Conservation (phyloP, 441 rosid species). For the Populus hybrid region DNA sequence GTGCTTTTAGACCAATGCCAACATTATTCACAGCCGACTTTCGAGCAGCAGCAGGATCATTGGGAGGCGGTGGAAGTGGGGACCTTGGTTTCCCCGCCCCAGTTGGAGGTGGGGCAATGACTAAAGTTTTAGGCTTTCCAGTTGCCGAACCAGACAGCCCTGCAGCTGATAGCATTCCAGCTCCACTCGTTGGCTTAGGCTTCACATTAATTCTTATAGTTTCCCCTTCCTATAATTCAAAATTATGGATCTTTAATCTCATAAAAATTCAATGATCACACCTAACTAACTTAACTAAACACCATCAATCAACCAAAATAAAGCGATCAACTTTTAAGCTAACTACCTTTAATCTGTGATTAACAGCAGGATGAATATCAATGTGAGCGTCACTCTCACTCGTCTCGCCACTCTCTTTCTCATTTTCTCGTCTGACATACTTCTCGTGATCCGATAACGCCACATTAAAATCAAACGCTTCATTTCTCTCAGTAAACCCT, state of each 20-base stretch:
- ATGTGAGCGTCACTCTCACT: constrained; percentile 61
- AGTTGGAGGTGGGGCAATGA: constrained; percentile 81
- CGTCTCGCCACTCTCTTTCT: constrained; percentile 69
- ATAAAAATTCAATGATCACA: not conserved
- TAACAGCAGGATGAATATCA: constrained; percentile 97
- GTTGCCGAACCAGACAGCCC: constrained; percentile 58
- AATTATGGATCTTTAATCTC: constrained; percentile 13
- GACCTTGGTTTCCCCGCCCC: constrained; percentile 59
- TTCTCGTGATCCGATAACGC: constrained; percentile 96
- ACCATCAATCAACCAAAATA: too few species aligned
- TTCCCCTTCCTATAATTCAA: constrained; percentile 80
- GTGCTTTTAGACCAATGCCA: constrained; percentile 21
- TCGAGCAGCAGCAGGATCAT: constrained; percentile 67
- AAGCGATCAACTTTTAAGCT: not conserved
- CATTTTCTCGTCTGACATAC: constrained; percentile 71
- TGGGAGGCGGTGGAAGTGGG: constrained; percentile 88
- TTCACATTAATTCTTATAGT: constrained; percentile 94
- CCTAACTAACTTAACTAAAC: too few species aligned
- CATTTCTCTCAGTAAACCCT: constrained; percentile 88
- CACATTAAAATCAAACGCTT: constrained; percentile 97
- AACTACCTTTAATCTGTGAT: constrained; percentile 84
- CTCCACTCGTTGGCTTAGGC: constrained; percentile 73
- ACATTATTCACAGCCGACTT: constrained; percentile 37
- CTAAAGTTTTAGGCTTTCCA: constrained; percentile 55
- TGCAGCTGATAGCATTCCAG: constrained; percentile 97